A percentile compares a stretch with the other conserved stretches of the same genome.
Evolutionary conservation across 441 rosid species (phyloP).

Genomic region (Corymbia calophylla): DNA sequence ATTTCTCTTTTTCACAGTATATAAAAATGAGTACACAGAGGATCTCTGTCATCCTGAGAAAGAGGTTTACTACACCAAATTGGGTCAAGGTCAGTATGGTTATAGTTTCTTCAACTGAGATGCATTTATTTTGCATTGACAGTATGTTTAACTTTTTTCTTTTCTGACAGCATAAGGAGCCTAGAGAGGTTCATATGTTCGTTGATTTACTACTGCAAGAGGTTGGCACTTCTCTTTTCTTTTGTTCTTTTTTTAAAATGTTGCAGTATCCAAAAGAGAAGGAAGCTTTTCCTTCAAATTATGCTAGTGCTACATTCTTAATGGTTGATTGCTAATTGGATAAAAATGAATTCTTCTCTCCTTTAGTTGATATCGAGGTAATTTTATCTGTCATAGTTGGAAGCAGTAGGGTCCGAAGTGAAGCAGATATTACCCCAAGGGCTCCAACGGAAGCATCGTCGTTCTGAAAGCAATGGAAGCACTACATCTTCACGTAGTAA

Average conservation of each 20-base stretch:
- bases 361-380: background rate
- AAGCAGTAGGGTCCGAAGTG: constrained; percentile 65
- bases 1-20: constrained; percentile 44
- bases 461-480: constrained; percentile 96
- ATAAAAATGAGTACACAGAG: constrained; percentile 75
- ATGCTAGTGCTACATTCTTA: background rate
- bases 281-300: background rate
- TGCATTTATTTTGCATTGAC: background rate
- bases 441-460: constrained; percentile 61
- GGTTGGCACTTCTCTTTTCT: constrained; percentile 36
- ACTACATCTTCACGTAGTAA: constrained; percentile 81
- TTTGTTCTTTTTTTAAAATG: background rate
- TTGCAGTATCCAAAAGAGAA: background rate
- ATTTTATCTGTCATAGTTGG: constrained; percentile 43
- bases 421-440: constrained; percentile 89
- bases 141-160: constrained; percentile 3
- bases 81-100: constrained; percentile 83
- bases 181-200: constrained; percentile 97
- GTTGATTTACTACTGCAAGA: constrained; percentile 91
- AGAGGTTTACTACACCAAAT: constrained; percentile 92
- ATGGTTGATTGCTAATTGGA: background rate
- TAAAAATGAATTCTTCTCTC: background rate
- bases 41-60: constrained; percentile 77
- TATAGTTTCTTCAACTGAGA: background rate
- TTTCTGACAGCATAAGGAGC: constrained; percentile 91